Conservation (phyloP, 1,139 yeast genomes). For the Insectozyma bohioensis region DNA sequence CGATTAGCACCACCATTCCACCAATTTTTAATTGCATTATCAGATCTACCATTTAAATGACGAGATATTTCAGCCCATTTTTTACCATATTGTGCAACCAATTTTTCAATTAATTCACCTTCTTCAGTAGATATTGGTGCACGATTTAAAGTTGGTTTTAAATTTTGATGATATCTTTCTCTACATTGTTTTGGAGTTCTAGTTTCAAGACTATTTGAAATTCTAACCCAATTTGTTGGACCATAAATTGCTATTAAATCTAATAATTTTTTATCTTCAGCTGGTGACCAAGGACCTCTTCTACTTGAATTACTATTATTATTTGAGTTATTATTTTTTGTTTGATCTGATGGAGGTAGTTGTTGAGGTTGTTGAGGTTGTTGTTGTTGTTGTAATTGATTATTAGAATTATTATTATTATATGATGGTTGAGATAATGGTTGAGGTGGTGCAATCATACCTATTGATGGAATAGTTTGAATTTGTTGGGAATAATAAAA, state of each 20-base stretch:
- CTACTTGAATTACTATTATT: slow-evolving; percentile 19
- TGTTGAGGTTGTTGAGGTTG: slow-evolving; percentile 5
- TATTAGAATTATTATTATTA: too few relatives aligned
- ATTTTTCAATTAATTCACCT: slow-evolving; percentile 75
- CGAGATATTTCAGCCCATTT: slow-evolving; percentile 95
- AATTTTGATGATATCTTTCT: slow-evolving; percentile 88
- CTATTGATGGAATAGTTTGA: too few relatives aligned
- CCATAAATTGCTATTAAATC: slow-evolving; percentile 72
- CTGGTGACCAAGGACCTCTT: slow-evolving; percentile 90
- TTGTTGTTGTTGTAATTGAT: slow-evolving; percentile 4
- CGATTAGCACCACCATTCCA: slow-evolving; percentile 94
- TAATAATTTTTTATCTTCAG: slow-evolving; percentile 73
- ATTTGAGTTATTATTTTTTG: not conserved
- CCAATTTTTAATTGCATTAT: slow-evolving; percentile 93
- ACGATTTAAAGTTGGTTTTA: slow-evolving; percentile 80
- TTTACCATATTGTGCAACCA: slow-evolving; percentile 80
- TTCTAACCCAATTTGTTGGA: slow-evolving; percentile 90
- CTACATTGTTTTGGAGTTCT: slow-evolving; percentile 92
- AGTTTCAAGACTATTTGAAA: slow-evolving; percentile 69
- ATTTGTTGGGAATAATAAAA: too few relatives aligned
- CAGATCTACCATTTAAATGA: slow-evolving; percentile 82
- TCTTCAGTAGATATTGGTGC: slow-evolving; percentile 84
- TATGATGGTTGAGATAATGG: too few relatives aligned
- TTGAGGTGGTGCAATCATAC: too few relatives aligned
- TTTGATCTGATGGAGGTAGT: not conserved